Base-by-base conservation (phyloP, 331 rosid genomes). In the Acacia pycnantha region DNA sequence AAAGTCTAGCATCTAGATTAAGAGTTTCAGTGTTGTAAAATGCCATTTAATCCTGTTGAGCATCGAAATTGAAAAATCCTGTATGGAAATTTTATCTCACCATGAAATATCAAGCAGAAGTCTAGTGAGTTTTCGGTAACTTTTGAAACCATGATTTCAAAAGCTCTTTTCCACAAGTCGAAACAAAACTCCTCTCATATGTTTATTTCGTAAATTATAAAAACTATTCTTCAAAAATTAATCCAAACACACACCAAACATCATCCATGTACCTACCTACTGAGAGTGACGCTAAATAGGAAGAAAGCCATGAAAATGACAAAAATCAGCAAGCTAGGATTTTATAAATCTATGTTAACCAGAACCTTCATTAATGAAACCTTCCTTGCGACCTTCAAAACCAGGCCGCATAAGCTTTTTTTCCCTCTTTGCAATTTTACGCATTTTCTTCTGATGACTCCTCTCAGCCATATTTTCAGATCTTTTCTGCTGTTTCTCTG, bases 321-420 rank as follows among this genome's bases (percentile, higher is more conserved):
- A 61, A 27, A 62, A 27, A 62, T 27, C 67, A 26, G 67, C 67
- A 61, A 61, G 67, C 67, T 24, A 10, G 8, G 21, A 19, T 61
- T 26, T 61, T 40, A 62, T 62, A 14, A 62, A 26, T 26, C 40
- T 13, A 6, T 4, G 40, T 62, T 62, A 62, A 62, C 69, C 69
- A 27, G 69, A 62, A 62, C 40, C 40, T 62, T 62, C 40, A 62
- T 62, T 62, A 14, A 62, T 62, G 69, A 62, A 62, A 27, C 40
- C 40, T 12, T 62, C 69, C 69, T 62, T 62, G 40, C 40, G 69
- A 24, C 69, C 69, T 27, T 62, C 69, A 62, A 62, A 62, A 62
- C 69, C 69, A 62, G 69, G 69, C 21, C 69, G 69, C 69, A 62
- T 62, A 27, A 62, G 69, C 21, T 62, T 62, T 27, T 62, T 62